Percentiles rank a stretch among this genome's conserved stretches.
Conservation (phyloP, 305 asterid species). For the Fraxinus albicans region DNA sequence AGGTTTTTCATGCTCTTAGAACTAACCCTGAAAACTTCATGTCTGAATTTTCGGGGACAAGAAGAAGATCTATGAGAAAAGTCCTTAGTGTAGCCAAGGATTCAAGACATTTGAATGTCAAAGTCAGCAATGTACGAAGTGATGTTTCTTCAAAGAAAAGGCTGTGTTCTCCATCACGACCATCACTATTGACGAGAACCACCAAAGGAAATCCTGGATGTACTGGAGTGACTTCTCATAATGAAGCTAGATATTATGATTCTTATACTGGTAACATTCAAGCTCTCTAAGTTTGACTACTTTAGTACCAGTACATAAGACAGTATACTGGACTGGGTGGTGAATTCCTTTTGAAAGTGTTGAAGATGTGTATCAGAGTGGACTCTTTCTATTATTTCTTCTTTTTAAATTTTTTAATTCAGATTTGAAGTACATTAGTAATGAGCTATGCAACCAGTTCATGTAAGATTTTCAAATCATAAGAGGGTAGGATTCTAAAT, state of each 20-base stretch:
- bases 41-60: conserved; percentile 53
- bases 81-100: conserved; percentile 38
- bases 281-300: background rate
- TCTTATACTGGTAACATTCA: conserved; percentile 28
- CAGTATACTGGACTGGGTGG: background rate
- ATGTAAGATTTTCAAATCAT: background rate
- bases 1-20: conserved; percentile 61
- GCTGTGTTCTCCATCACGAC: conserved; percentile 13
- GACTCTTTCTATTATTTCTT: background rate
- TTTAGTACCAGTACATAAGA: background rate
- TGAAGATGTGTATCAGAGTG: background rate
- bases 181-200: conserved; percentile 28
- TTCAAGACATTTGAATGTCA: conserved; percentile 17
- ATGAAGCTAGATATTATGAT: conserved; percentile 10
- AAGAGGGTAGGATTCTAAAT: background rate
- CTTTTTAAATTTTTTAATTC: background rate
- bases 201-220: conserved; percentile 25
- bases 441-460: background rate
- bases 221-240: conserved; percentile 2
- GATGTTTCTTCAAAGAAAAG: conserved; percentile 24
- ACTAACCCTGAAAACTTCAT: conserved; percentile 62
- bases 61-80: conserved; percentile 68
- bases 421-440: background rate
- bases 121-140: background rate
- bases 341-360: background rate